These are phyloP conservation scores for Penicillium parvum DNA, from an alignment of 495 filamentous ascomycete genomes.

Conservation along the genomic window DNA sequence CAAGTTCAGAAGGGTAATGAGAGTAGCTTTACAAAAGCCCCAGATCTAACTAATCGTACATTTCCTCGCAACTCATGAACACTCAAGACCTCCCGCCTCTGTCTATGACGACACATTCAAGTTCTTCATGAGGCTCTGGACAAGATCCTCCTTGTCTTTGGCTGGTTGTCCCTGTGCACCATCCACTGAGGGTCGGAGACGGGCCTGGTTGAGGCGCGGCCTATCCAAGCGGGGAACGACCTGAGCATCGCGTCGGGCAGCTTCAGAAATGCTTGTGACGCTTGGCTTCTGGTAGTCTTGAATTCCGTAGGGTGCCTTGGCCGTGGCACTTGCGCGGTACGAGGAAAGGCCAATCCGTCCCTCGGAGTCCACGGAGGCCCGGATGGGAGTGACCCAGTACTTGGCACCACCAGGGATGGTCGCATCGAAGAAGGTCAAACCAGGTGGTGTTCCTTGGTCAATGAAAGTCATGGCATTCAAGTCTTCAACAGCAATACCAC, in stretches of 20 bases:
- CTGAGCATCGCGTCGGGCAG: slow-evolving; percentile 21
- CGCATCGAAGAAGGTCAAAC: slow-evolving; percentile 51
- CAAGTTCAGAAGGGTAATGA: slow-evolving; percentile 23
- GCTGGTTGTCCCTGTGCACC: slow-evolving; percentile 3
- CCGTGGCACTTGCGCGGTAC: slow-evolving; percentile 37
- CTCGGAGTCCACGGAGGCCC: slow-evolving; percentile 53
- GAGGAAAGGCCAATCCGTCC: slow-evolving; percentile 55
- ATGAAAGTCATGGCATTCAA: slow-evolving; percentile 35
- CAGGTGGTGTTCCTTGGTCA: slow-evolving; percentile 29
- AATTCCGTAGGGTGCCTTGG: slow-evolving; percentile 48
- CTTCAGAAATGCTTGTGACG: slow-evolving; percentile 22
- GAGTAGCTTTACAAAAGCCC: slow-evolving; percentile 32
- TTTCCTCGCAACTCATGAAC: slow-evolving; percentile 5
- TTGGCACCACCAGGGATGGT: slow-evolving; percentile 62
- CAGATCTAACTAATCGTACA: slow-evolving; percentile 45
- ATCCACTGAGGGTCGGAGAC: slow-evolving; percentile 6
- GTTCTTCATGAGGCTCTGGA: slow-evolving; percentile 31
- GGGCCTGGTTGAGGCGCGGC: slow-evolving; percentile 12
- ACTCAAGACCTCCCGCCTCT: slow-evolving; percentile 4
- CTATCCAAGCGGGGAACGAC: slow-evolving; percentile 34
- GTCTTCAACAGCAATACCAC: slow-evolving; percentile 48
- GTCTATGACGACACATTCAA: slow-evolving; percentile 7
- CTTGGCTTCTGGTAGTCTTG: slow-evolving; percentile 32
- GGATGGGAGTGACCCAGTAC: slow-evolving; percentile 54
- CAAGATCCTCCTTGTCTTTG: slow-evolving; percentile 30